Evolutionary conservation across 1,284 basidiomycete genomes (phyloP).

Genomic region (Irpex rosettiformis): DNA sequence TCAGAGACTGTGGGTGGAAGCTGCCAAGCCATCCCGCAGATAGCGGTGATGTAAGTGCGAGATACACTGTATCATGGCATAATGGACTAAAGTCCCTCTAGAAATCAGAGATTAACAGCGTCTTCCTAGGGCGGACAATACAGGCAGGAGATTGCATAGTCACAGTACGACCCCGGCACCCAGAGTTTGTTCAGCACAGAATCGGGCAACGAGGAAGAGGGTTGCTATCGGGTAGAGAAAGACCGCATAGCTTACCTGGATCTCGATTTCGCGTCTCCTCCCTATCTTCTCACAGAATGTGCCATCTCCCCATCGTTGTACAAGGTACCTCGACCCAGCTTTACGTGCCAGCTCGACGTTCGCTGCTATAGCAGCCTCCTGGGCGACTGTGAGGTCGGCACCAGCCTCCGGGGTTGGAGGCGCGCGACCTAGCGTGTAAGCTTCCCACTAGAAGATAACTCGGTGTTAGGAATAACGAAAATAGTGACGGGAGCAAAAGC

Average conservation of each 20-base stretch:
- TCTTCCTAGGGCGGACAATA: background rate
- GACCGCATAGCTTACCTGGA: slow-evolving; percentile 57
- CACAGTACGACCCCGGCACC: background rate
- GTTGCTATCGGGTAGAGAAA: slow-evolving; percentile 18
- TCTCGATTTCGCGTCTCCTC: slow-evolving; percentile 81
- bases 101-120: background rate
- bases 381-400: slow-evolving; percentile 64
- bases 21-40: background rate
- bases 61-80: background rate
- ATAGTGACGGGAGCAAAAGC: slow-evolving; percentile 18
- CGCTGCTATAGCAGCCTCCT: slow-evolving; percentile 56
- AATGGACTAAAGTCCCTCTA: background rate
- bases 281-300: slow-evolving; percentile 91
- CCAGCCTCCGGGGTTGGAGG: slow-evolving; percentile 55
- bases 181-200: background rate
- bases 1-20: background rate
- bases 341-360: slow-evolving; percentile 73
- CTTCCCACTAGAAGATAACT: slow-evolving; percentile 59
- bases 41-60: background rate
- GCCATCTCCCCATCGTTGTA: slow-evolving; percentile 88
- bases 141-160: background rate
- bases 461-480: background rate
- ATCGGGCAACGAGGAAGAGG: background rate
- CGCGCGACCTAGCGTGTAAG: slow-evolving; percentile 75
- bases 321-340: slow-evolving; percentile 84